Evolutionary conservation across 2,329 filamentous ascomycete species (phyloP).

Genomic region (Juglanconis oblonga): DNA sequence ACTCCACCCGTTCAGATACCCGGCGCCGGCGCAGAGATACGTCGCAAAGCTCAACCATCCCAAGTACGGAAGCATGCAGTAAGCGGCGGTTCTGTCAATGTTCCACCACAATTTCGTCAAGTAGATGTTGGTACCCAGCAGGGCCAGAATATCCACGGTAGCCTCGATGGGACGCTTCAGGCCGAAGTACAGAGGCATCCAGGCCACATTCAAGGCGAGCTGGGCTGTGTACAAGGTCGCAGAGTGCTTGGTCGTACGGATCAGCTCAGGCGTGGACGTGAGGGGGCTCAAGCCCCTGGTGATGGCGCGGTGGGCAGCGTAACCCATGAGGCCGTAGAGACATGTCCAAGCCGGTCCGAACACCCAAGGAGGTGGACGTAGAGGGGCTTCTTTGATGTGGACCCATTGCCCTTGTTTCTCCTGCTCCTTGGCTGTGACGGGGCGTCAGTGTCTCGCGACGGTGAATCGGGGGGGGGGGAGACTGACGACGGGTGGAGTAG

Average conservation of each 20-base stretch:
- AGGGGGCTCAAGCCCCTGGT: conserved; percentile 58
- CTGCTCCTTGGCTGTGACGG: conserved; percentile 37
- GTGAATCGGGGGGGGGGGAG: background rate
- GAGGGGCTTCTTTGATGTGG: conserved; percentile 69
- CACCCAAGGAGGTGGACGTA: conserved; percentile 57
- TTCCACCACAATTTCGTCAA: conserved; percentile 73
- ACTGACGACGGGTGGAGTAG: conserved; percentile 63
- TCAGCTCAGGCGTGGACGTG: conserved; percentile 46
- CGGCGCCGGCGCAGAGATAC: conserved; percentile 72
- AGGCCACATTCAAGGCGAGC: conserved; percentile 78
- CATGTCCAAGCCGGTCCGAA: conserved; percentile 66
- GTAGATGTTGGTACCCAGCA: conserved; percentile 71
- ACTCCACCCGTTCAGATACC: conserved; percentile 68
- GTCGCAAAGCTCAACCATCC: conserved; percentile 85
- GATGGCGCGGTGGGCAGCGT: conserved; percentile 78
- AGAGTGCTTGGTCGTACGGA: conserved; percentile 60
- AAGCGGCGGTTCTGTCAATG: conserved; percentile 70
- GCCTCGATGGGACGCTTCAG: conserved; percentile 70
- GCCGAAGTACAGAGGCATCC: conserved; percentile 94
- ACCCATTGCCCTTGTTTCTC: conserved; percentile 51
- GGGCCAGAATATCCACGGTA: conserved; percentile 68
- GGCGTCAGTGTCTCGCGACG: conserved; percentile 3
- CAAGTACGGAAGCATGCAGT: conserved; percentile 76
- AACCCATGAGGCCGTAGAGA: conserved; percentile 80
- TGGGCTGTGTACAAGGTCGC: conserved; percentile 84